Evolutionary conservation across 75 land plant genomes (phyloP).

Genomic region (Pinus albicaulis): DNA sequence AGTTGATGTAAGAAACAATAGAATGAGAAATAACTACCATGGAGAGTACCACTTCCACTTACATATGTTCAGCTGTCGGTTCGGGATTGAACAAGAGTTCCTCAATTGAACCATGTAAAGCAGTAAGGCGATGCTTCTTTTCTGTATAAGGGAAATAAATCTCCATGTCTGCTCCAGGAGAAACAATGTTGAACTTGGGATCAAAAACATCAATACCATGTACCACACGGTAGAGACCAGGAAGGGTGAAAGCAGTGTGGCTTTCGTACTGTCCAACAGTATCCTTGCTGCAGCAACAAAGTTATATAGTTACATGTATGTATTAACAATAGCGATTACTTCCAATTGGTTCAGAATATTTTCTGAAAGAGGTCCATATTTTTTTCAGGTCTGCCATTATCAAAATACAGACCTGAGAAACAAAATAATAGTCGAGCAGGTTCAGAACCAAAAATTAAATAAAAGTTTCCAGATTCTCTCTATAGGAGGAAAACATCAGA

Average conservation of each 20-base stretch:
- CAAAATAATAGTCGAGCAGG: too few relatives aligned
- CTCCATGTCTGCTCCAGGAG: slow-evolving; percentile 61
- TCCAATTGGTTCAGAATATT: too few relatives aligned
- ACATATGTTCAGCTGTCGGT: slow-evolving; percentile 57
- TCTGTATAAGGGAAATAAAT: slow-evolving; percentile 70
- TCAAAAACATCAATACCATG: slow-evolving; percentile 77
- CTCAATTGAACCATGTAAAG: slow-evolving; percentile 50
- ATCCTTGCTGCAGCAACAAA: slow-evolving; percentile 43
- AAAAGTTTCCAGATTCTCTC: too few relatives aligned
- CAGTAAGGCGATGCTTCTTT: slow-evolving; percentile 39
- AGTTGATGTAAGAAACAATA: too few relatives aligned
- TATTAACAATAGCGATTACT: too few relatives aligned
- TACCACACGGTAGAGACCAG: slow-evolving; percentile 68
- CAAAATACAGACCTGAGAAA: too few relatives aligned
- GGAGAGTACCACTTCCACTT: slow-evolving; percentile 10
- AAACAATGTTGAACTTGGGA: slow-evolving; percentile 78
- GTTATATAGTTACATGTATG: too few relatives aligned
- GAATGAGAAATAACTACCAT: too few relatives aligned
- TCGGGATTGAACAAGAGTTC: slow-evolving; percentile 42
- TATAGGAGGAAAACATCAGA: slow-evolving; percentile 3
- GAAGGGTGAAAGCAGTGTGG: slow-evolving; percentile 59
- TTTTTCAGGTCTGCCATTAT: too few relatives aligned
- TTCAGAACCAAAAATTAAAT: too few relatives aligned
- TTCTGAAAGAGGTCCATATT: too few relatives aligned
- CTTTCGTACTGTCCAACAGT: slow-evolving; percentile 73